A percentile compares a stretch with the other conserved stretches of the same genome.
Evolutionary conservation across 2,329 filamentous ascomycete genomes (phyloP).

Genomic region (Ascochyta rabiei): DNA sequence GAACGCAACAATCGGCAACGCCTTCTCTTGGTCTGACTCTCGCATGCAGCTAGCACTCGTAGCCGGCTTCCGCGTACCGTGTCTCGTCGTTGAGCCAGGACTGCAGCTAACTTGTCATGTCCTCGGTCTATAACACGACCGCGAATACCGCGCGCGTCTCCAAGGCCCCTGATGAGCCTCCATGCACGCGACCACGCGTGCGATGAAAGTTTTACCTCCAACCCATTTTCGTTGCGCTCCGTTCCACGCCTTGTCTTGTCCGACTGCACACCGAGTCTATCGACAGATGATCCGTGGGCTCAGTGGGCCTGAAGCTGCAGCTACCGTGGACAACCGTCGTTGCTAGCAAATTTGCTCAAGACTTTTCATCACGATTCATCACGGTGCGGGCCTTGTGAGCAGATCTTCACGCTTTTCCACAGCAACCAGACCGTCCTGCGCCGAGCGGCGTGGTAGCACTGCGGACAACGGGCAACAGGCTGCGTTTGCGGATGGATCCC

Average conservation of each 20-base stretch:
- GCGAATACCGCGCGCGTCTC: conserved; percentile 40
- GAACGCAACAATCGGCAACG: conserved; percentile 31
- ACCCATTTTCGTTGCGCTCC: conserved; percentile 35
- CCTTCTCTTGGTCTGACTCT: conserved; percentile 29
- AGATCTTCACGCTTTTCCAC: conserved; percentile 11
- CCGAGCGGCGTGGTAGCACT: conserved; percentile 11
- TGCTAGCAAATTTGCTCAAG: conserved; percentile 33
- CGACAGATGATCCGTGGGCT: conserved; percentile 25
- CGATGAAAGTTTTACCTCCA: conserved; percentile 30
- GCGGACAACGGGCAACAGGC: not conserved
- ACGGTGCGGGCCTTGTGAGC: conserved; percentile 22
- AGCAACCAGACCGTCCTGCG: conserved; percentile 13
- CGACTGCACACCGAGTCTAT: conserved; percentile 26
- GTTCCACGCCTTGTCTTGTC: conserved; percentile 31
- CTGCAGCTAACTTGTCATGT: conserved; percentile 27
- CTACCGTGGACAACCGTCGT: conserved; percentile 8
- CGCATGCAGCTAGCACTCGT: conserved; percentile 37
- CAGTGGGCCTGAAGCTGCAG: conserved; percentile 15
- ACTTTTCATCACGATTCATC: conserved; percentile 25
- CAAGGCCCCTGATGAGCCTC: conserved; percentile 33
- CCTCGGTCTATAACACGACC: conserved; percentile 37
- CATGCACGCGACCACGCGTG: conserved; percentile 38
- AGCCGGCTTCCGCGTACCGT: conserved; percentile 36
- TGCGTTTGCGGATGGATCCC: conserved; percentile 19
- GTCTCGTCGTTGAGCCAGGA: conserved; percentile 16